Conservation (phyloP, 1,284 basidiomycete species). For the Schizophyllum commune region DNA sequence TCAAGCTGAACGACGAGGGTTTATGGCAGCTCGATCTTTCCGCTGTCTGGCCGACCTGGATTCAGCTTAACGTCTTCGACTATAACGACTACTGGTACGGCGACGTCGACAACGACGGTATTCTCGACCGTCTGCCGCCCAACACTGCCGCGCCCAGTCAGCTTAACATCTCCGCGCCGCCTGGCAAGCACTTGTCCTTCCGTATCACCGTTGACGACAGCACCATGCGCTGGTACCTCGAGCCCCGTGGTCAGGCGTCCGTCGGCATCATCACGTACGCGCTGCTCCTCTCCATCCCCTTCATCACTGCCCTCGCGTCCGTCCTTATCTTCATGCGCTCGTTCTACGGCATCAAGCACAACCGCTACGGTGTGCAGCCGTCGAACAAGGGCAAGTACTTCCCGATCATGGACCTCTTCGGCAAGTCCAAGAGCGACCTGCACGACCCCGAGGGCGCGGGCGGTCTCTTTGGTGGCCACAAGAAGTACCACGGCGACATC, state of each 20-base stretch:
- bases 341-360: conserved; percentile 93
- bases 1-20: conserved; percentile 53
- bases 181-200: conserved; percentile 77
- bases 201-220: conserved; percentile 70
- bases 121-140: conserved; percentile 82
- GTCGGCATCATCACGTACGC: conserved; percentile 80
- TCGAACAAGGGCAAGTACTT: conserved; percentile 64
- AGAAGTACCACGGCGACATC: conserved; percentile 43
- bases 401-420: conserved; percentile 63
- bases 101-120: conserved; percentile 76
- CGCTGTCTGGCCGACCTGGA: conserved; percentile 77
- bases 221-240: conserved; percentile 65
- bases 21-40: conserved; percentile 77
- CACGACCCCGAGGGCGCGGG: conserved; percentile 44
- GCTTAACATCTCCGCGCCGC: conserved; percentile 80
- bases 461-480: conserved; percentile 18
- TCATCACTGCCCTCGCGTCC: conserved; percentile 75
- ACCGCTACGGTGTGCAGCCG: conserved; percentile 78
- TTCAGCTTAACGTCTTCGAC: conserved; percentile 82
- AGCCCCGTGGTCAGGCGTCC: conserved; percentile 74
- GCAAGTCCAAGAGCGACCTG: conserved; percentile 56
- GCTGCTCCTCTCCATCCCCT: conserved; percentile 68
- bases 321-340: conserved; percentile 86
- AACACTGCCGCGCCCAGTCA: conserved; percentile 80
- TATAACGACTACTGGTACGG: conserved; percentile 82